Conservation (phyloP, 345 rosid species). For the Gossypium herbaceum region DNA sequence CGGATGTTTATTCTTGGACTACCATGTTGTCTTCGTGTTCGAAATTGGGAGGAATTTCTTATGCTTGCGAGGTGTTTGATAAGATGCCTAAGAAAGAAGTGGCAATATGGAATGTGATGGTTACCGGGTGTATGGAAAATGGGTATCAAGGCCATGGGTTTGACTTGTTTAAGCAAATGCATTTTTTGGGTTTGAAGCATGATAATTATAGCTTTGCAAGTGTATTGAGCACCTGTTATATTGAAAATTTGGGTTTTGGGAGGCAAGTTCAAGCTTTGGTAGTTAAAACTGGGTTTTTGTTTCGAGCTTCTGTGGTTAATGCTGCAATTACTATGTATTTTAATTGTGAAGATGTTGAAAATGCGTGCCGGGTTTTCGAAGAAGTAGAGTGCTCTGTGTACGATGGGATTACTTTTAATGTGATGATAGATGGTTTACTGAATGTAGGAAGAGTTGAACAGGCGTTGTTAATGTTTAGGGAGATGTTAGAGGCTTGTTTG, state of each 20-base stretch:
- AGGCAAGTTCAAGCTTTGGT: constrained; percentile 62
- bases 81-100: constrained; percentile 4
- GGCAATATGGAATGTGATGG: neutral
- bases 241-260: constrained; percentile 41
- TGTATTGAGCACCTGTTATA: constrained; percentile 53
- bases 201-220: constrained; percentile 68
- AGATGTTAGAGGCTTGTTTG: constrained; percentile 47
- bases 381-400: constrained; percentile 36
- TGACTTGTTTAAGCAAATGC: constrained; percentile 54
- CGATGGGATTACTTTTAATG: constrained; percentile 65
- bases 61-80: constrained; percentile 1
- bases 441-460: constrained; percentile 36
- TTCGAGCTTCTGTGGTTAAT: constrained; percentile 48
- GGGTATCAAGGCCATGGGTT: constrained; percentile 43
- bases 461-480: constrained; percentile 35
- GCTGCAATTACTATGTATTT: constrained; percentile 70
- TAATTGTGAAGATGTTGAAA: constrained; percentile 28
- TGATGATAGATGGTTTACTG: constrained; percentile 61
- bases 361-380: constrained; percentile 44
- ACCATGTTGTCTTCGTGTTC: constrained; percentile 46
- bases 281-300: constrained; percentile 46
- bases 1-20: constrained; percentile 69
- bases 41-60: constrained; percentile 33
- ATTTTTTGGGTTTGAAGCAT: constrained; percentile 40
- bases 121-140: constrained; percentile 32